Conservation (phyloP, 2,329 filamentous ascomycete genomes). For the Neofusicoccum kwambonambiense region DNA sequence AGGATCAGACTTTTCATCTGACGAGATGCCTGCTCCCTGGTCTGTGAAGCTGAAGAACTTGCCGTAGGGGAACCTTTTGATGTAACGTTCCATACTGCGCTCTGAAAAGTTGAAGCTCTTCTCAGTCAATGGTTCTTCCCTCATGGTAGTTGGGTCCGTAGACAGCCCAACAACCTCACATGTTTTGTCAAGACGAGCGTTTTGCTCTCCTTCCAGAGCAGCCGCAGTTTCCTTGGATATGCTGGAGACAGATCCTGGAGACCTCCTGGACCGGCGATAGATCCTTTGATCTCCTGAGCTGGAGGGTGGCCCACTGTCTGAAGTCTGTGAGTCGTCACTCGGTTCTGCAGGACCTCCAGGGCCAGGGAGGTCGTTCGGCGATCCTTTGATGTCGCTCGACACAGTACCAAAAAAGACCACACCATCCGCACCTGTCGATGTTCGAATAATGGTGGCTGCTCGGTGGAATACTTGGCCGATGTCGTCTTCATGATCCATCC, state of each 20-base stretch:
- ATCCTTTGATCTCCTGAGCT: background rate
- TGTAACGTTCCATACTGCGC: constrained; percentile 34
- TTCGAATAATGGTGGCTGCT: constrained; percentile 33
- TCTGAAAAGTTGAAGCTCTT: constrained; percentile 34
- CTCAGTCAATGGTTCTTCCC: constrained; percentile 24
- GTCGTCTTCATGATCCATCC: constrained; percentile 23
- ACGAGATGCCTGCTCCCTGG: constrained; percentile 29
- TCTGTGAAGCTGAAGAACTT: constrained; percentile 38
- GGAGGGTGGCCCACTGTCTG: constrained; percentile 26
- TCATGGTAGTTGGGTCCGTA: constrained; percentile 15
- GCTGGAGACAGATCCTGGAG: constrained; percentile 23
- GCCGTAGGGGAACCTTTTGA: constrained; percentile 32
- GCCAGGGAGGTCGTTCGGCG: constrained; percentile 20
- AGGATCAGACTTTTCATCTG: constrained; percentile 24
- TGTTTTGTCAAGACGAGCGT: background rate
- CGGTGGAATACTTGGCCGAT: constrained; percentile 24
- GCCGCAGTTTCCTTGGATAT: background rate
- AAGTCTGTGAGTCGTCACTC: constrained; percentile 32
- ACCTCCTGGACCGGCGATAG: background rate
- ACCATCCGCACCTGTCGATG: constrained; percentile 34
- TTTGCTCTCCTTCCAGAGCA: constrained; percentile 5
- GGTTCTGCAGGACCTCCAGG: constrained; percentile 29
- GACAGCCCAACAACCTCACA: constrained; percentile 17
- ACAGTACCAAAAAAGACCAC: constrained; percentile 30
- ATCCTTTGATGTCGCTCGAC: constrained; percentile 28